These are phyloP conservation scores for Aquilaria sinensis DNA, from an alignment of 345 rosid genomes.

Conservation along the genomic window DNA sequence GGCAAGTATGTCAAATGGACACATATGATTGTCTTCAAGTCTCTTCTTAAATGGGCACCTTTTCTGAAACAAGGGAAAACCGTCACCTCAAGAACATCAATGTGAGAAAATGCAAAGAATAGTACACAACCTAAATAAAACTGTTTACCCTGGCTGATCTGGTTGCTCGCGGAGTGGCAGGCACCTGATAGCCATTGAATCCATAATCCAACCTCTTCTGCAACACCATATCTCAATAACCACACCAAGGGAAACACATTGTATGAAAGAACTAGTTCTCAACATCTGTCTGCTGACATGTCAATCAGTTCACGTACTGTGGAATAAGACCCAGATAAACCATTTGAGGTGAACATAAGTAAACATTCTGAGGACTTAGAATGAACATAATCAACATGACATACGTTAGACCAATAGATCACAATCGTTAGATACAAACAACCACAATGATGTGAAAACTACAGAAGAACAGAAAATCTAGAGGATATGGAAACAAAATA, in stretches of 20 bases:
- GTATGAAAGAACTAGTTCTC: too few species aligned
- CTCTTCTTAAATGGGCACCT: conserved; percentile 43
- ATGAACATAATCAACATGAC: conserved; percentile 6
- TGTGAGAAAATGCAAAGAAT: conserved; percentile 1
- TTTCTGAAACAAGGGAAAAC: conserved; percentile 32
- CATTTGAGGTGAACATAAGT: too few species aligned
- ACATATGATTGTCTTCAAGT: conserved; percentile 40
- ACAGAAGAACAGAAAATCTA: too few species aligned
- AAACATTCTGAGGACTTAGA: too few species aligned
- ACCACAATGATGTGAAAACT: too few species aligned
- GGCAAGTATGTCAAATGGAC: conserved; percentile 88
- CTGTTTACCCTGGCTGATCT: conserved; percentile 81
- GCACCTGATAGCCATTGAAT: conserved; percentile 88
- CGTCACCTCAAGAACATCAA: too few species aligned
- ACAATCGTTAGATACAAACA: too few species aligned
- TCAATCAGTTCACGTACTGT: conserved; percentile 1
- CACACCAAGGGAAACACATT: conserved; percentile 28
- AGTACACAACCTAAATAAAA: conserved; percentile 4
- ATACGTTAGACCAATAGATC: too few species aligned
- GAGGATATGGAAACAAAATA: too few species aligned
- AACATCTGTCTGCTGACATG: too few species aligned
- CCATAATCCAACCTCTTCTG: conserved; percentile 82
- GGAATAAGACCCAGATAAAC: conserved; percentile 12
- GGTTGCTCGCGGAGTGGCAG: conserved; percentile 78
- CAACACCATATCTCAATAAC: conserved; percentile 73